Evolutionary conservation across 768 basidiomycete species (phyloP), one percentile per base, ranked within the genome.

Genomic region (Naganishia vishniacii): DNA sequence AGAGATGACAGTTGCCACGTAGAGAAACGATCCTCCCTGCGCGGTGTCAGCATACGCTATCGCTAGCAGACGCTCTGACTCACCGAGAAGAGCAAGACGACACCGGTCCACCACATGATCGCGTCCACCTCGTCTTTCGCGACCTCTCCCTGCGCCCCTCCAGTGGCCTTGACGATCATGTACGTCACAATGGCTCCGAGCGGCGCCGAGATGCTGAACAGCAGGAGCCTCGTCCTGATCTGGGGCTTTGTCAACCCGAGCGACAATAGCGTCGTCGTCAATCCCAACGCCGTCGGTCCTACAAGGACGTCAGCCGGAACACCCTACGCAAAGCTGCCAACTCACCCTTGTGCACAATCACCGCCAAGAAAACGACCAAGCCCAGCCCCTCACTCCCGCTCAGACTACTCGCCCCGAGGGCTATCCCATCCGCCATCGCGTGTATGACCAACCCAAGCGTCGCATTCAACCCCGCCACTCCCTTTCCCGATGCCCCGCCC

Each of bases 1-100:
- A 71, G 90, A 89, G n/a, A 91, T 80, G 42, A 90, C 86, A 0
- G 91, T 91, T 0, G 92, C 91, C 9, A 97, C 93, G 72, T 94
- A 95, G 41, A 97, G 81, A 78, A 95, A 95, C 3, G 90, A 91
- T 9, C 92, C 92, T 47, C 89, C 92, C 89, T 92, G 61, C 20
- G 7, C 3, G 8, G n/a, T 5, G 11, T 23, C 48, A 62, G 4
- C 25, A 13, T 20, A 34, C 25, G 23, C 9, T 49, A 11, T 44
- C 48, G 51, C 34, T 31, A 16, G 8, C 32, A 4, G 32, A 26
- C 34, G n/a, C 20, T 18, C 41, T 4, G 32, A 79, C 86, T 71
- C 70, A 93, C 92, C 15, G 91, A 94, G 70, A 94, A 81, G 7
- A 97, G 80, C 37, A 98, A 81, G 0, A 88, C 86, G 11, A 85